Evolutionary conservation across 2,329 filamentous ascomycete genomes (phyloP).

Genomic region (Penicillium glabrum): DNA sequence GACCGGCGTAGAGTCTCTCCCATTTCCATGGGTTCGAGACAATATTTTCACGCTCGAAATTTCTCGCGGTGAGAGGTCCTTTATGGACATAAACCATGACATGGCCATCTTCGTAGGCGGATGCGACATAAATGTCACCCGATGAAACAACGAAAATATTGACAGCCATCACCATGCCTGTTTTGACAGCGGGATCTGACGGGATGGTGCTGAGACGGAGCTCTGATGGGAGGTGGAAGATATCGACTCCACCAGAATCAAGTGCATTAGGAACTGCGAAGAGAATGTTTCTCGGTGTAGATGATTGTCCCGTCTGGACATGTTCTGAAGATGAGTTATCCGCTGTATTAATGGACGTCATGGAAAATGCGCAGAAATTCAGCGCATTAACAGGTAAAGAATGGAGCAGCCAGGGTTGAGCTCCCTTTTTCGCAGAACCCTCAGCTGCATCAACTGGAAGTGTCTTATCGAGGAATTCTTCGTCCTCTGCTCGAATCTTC

Average conservation of each 20-base stretch:
- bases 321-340: not conserved
- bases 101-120: constrained; percentile 84
- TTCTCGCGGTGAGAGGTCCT: constrained; percentile 37
- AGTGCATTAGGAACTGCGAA: constrained; percentile 80
- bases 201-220: constrained; percentile 62
- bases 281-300: constrained; percentile 49
- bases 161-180: constrained; percentile 84
- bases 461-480: constrained; percentile 57
- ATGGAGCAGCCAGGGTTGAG: constrained; percentile 77
- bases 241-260: constrained; percentile 73
- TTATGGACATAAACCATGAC: constrained; percentile 63
- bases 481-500: constrained; percentile 68
- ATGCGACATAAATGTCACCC: constrained; percentile 61
- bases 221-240: constrained; percentile 79
- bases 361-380: constrained; percentile 76
- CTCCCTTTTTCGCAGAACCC: constrained; percentile 48
- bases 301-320: constrained; percentile 2
- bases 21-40: constrained; percentile 42
- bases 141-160: constrained; percentile 55
- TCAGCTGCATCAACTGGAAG: constrained; percentile 67
- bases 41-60: constrained; percentile 15
- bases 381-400: constrained; percentile 84
- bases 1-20: constrained; percentile 61
- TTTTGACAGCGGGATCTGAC: constrained; percentile 45
- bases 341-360: constrained; percentile 23